phyloP scores from a whole-genome alignment of 2,329 filamentous ascomycete genomes.

The Pseudogymnoascus sp. region DNA sequence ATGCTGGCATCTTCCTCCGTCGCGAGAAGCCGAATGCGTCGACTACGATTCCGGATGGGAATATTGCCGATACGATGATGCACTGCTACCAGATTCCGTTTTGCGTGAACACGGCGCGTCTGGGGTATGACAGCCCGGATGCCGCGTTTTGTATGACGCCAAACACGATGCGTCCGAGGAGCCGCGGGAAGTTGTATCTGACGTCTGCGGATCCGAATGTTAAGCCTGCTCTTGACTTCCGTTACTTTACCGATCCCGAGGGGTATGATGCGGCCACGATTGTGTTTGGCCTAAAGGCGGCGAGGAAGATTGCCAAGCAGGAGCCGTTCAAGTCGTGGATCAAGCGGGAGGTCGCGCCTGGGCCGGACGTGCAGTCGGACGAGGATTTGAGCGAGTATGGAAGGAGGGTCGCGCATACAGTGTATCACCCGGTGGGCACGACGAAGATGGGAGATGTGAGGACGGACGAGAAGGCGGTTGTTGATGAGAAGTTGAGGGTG shows the following conservation, averaged over 20 bases:
- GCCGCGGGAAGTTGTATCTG: slow-evolving; percentile 52
- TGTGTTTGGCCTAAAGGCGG: slow-evolving; percentile 32
- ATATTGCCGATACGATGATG: slow-evolving; percentile 86
- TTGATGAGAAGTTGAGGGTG: slow-evolving; percentile 67
- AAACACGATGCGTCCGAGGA: slow-evolving; percentile 54
- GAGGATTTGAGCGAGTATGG: slow-evolving; percentile 78
- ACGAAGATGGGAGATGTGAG: slow-evolving; percentile 78
- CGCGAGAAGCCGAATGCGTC: slow-evolving; percentile 62
- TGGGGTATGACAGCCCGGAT: slow-evolving; percentile 53
- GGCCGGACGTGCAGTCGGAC: slow-evolving; percentile 51
- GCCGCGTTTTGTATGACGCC: slow-evolving; percentile 48
- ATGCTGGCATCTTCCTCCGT: slow-evolving; percentile 58
- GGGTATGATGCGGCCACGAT: slow-evolving; percentile 46
- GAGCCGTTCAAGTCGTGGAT: slow-evolving; percentile 36
- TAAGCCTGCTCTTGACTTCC: slow-evolving; percentile 44
- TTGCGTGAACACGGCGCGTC: slow-evolving; percentile 71
- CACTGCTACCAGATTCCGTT: slow-evolving; percentile 96
- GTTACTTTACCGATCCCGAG: slow-evolving; percentile 46
- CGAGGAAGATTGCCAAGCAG: slow-evolving; percentile 28
- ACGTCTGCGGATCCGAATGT: slow-evolving; percentile 34
- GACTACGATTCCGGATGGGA: slow-evolving; percentile 50
- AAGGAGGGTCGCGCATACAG: slow-evolving; percentile 72
- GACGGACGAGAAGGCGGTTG: slow-evolving; percentile 65
- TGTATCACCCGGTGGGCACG: slow-evolving; percentile 83
- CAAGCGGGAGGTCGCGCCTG: slow-evolving; percentile 31